Evolutionary conservation across 495 filamentous ascomycete species (phyloP).

Genomic region (Patellaria atrata): DNA sequence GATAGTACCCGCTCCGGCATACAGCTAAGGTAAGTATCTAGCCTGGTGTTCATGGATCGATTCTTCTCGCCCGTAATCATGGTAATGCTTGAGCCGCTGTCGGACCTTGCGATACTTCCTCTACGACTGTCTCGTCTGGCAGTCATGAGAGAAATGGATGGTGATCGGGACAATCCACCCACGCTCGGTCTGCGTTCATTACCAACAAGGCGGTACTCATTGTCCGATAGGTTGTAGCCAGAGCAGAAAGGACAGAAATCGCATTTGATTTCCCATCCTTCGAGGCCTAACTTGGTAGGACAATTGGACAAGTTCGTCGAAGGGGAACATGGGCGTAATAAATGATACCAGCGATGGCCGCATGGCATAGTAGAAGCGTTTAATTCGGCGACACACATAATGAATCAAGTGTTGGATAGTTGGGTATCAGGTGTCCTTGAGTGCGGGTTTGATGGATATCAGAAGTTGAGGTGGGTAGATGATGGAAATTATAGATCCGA

Average conservation of each 20-base stretch:
- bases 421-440: too few species aligned
- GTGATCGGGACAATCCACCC: conserved; percentile 14
- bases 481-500: too few species aligned
- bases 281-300: conserved; percentile 19
- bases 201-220: conserved; percentile 24
- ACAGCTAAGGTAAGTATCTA: conserved; percentile 23
- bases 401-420: too few species aligned
- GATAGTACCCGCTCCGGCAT: conserved; percentile 13
- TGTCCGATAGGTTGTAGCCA: conserved; percentile 13
- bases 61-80: conserved; percentile 21
- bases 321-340: conserved; percentile 21
- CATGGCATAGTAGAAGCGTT: conserved; percentile 27
- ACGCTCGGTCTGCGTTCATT: conserved; percentile 14
- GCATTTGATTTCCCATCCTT: conserved; percentile 29
- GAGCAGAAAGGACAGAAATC: conserved; percentile 28
- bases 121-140: conserved; percentile 15
- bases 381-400: conserved; percentile 29
- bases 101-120: conserved; percentile 20
- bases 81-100: conserved; percentile 22
- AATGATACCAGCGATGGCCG: conserved; percentile 27
- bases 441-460: too few species aligned
- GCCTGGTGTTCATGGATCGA: conserved; percentile 22
- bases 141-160: conserved; percentile 11
- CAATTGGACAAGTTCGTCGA: conserved; percentile 26
- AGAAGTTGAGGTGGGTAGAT: too few species aligned